phyloP scores from a whole-genome alignment of 805 yeast genomes.

The Spathaspora boniae region DNA sequence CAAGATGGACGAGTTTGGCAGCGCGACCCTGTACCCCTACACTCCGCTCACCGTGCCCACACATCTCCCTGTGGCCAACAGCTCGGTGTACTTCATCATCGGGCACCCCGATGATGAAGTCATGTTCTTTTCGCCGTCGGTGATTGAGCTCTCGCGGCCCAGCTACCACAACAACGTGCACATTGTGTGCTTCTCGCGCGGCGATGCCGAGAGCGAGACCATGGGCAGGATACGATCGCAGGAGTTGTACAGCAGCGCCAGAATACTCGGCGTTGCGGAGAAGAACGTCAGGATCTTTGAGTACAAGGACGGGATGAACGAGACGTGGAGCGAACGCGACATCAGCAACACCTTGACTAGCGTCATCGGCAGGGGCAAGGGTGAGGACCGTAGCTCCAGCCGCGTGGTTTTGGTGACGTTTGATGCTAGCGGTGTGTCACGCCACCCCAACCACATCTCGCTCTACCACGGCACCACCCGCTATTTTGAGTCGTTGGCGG shows the following conservation, averaged over 20 bases:
- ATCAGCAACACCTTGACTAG: slow-evolving; percentile 37
- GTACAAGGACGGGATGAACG: slow-evolving; percentile 63
- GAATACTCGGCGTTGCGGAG: slow-evolving; percentile 47
- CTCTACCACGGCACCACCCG: slow-evolving; percentile 48
- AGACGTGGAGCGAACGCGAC: slow-evolving; percentile 54
- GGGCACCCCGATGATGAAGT: slow-evolving; percentile 99
- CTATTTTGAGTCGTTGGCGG: slow-evolving; percentile 23
- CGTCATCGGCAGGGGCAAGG: slow-evolving; percentile 20
- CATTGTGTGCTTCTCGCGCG: slow-evolving; percentile 70
- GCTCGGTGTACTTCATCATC: slow-evolving; percentile 52
- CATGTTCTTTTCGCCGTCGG: slow-evolving; percentile 90
- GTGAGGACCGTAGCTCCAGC: slow-evolving; percentile 9
- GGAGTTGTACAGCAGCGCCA: slow-evolving; percentile 59
- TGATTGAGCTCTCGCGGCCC: slow-evolving; percentile 48
- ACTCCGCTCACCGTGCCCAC: slow-evolving; percentile 34
- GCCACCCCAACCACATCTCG: slow-evolving; percentile 82
- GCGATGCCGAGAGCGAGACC: slow-evolving; percentile 62
- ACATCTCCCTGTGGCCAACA: slow-evolving; percentile 30
- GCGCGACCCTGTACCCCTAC: slow-evolving; percentile 27
- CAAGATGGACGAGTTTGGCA: slow-evolving; percentile 21
- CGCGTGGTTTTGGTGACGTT: slow-evolving; percentile 61
- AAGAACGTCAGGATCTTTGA: slow-evolving; percentile 45
- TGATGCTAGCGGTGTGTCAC: slow-evolving; percentile 78
- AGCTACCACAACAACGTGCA: slow-evolving; percentile 49
- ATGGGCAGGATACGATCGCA: slow-evolving; percentile 58